Evolutionary conservation across 2,329 filamentous ascomycete genomes (phyloP).

Genomic region (Metarhizium brunneum): DNA sequence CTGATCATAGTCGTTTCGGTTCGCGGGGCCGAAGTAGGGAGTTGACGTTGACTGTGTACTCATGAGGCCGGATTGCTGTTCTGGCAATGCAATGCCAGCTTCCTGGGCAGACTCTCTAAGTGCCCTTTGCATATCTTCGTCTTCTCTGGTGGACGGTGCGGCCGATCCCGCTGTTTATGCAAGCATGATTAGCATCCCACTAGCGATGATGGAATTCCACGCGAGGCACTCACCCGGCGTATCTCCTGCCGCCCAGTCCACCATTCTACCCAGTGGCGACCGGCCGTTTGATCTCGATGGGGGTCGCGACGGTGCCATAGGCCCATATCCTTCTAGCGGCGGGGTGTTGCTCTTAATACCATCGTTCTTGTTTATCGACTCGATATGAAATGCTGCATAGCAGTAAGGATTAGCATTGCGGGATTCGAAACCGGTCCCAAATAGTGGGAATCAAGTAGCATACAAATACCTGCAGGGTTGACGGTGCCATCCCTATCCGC

Average conservation of each 20-base stretch:
- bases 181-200: neutral
- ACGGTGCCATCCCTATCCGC: constrained; percentile 41
- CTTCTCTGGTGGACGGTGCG: constrained; percentile 33
- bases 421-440: neutral
- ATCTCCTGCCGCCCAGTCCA: constrained; percentile 36
- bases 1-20: constrained; percentile 43
- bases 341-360: constrained; percentile 35
- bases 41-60: constrained; percentile 24
- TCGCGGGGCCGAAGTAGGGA: constrained; percentile 52
- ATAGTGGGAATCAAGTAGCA: constrained; percentile 9
- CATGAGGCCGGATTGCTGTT: constrained; percentile 43
- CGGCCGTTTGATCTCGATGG: constrained; percentile 49
- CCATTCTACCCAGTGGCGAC: constrained; percentile 45
- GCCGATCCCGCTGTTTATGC: constrained; percentile 22
- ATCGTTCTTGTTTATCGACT: constrained; percentile 36
- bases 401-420: neutral
- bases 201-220: neutral
- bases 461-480: constrained; percentile 36
- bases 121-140: constrained; percentile 47
- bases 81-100: constrained; percentile 32
- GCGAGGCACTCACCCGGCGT: constrained; percentile 24
- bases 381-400: constrained; percentile 43
- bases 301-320: constrained; percentile 47
- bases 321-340: constrained; percentile 28
- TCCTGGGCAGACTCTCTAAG: constrained; percentile 46